These are phyloP conservation scores for Oryza glumipatula DNA, from an alignment of 176 grass and related monocot species.

Conservation along the genomic window DNA sequence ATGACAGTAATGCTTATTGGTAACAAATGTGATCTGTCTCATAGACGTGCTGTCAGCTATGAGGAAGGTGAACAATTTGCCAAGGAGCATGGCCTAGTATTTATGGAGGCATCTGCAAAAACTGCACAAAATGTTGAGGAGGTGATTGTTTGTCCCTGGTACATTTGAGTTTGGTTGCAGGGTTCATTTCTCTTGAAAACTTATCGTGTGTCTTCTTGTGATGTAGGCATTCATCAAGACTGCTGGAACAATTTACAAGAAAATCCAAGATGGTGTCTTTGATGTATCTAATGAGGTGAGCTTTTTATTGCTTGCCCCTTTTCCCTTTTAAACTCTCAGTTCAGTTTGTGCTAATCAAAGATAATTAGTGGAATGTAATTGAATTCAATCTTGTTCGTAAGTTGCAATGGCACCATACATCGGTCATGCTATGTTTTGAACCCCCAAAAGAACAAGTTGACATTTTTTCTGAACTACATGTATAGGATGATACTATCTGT, in stretches of 20 bases:
- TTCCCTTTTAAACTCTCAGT: background rate
- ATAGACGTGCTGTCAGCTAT: conserved; percentile 75
- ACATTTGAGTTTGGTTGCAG: background rate
- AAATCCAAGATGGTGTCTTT: conserved; percentile 84
- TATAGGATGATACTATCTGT: background rate
- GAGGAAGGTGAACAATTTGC: conserved; percentile 86
- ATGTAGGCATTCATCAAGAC: conserved; percentile 77
- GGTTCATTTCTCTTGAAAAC: background rate
- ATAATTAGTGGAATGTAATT: background rate
- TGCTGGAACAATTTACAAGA: conserved; percentile 80
- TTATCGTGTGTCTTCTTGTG: background rate
- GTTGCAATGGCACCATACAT: background rate
- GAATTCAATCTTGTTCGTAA: conserved; percentile 6
- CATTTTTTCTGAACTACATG: background rate
- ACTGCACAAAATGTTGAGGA: conserved; percentile 79
- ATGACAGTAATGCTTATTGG: conserved; percentile 85
- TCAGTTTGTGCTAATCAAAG: conserved; percentile 5
- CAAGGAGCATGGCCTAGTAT: conserved; percentile 72
- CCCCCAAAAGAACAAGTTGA: background rate
- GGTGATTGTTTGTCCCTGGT: conserved; percentile 35
- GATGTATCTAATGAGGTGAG: conserved; percentile 85
- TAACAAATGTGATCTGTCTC: conserved; percentile 77
- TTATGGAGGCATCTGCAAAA: conserved; percentile 85
- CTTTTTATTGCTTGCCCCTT: background rate
- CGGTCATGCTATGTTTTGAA: background rate